These are phyloP conservation scores for Geosmithia morbida DNA, from an alignment of 2,329 filamentous ascomycete species.

Conservation along the genomic window DNA sequence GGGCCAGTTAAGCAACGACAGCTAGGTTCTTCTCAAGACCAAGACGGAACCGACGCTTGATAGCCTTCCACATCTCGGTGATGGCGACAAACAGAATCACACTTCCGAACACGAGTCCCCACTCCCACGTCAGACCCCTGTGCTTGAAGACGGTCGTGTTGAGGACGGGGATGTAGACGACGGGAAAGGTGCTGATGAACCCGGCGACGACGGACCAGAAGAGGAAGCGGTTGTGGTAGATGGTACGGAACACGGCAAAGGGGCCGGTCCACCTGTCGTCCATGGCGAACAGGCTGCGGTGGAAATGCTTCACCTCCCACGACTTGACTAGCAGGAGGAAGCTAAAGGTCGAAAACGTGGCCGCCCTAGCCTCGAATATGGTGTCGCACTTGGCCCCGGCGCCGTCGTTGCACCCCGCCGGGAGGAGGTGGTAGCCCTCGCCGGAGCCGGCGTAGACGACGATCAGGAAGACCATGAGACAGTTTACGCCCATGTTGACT, in stretches of 20 bases:
- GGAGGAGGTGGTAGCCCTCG: conserved; percentile 32
- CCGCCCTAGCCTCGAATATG: conserved; percentile 51
- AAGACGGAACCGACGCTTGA: conserved; percentile 36
- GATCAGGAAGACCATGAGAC: conserved; percentile 44
- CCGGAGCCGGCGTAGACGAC: conserved; percentile 37
- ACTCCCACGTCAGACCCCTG: conserved; percentile 54
- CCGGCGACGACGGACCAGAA: conserved; percentile 49
- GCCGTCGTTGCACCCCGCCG: conserved; percentile 40
- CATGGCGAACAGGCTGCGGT: conserved; percentile 55
- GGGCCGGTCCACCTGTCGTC: conserved; percentile 33
- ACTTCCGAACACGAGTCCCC: conserved; percentile 50
- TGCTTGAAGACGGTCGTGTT: conserved; percentile 58
- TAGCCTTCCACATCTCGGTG: conserved; percentile 55
- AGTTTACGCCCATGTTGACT: conserved; percentile 45
- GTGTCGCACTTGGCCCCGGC: conserved; percentile 33
- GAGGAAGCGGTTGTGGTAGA: conserved; percentile 55
- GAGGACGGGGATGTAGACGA: conserved; percentile 53
- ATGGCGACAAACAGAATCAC: conserved; percentile 46
- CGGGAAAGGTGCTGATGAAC: conserved; percentile 44
- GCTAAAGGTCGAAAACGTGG: conserved; percentile 54
- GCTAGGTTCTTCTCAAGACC: conserved; percentile 11
- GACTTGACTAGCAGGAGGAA: conserved; percentile 55
- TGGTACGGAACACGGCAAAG: conserved; percentile 39
- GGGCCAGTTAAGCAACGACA: neutral
- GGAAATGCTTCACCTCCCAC: conserved; percentile 62